Conservation (phyloP, 2,329 filamentous ascomycete genomes). For the Lachnellula arida region DNA sequence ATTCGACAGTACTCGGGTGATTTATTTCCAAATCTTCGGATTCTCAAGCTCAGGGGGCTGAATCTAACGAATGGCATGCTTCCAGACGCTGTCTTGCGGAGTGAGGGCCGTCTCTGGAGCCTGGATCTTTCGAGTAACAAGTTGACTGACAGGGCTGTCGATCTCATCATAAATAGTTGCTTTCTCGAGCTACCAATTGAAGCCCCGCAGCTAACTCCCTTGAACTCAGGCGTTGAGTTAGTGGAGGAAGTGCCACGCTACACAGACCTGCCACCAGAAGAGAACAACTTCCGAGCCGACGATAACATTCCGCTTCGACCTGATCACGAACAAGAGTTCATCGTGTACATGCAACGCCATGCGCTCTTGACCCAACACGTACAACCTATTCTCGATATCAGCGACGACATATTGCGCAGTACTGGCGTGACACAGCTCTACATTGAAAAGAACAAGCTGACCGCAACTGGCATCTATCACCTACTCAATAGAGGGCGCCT, state of each 20-base stretch:
- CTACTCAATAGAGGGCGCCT: conserved; percentile 41
- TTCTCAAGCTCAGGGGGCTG: conserved; percentile 47
- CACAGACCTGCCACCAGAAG: not conserved
- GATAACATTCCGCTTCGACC: conserved; percentile 2
- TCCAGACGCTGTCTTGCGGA: conserved; percentile 33
- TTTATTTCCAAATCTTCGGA: conserved; percentile 43
- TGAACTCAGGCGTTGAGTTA: not conserved
- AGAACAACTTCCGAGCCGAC: not conserved
- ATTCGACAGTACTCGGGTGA: not conserved
- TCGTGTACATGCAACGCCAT: conserved; percentile 32
- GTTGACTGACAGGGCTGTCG: conserved; percentile 43
- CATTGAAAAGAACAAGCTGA: conserved; percentile 47
- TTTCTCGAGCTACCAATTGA: conserved; percentile 23
- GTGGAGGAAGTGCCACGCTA: conserved; percentile 14
- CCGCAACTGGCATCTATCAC: conserved; percentile 38
- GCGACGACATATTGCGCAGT: conserved; percentile 38
- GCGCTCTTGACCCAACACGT: conserved; percentile 40
- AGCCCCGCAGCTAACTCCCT: not conserved
- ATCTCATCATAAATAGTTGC: conserved; percentile 31
- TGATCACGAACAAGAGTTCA: conserved; percentile 3
- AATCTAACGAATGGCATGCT: conserved; percentile 42
- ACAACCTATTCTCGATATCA: conserved; percentile 40
- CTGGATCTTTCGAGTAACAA: conserved; percentile 50
- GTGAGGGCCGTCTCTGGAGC: conserved; percentile 47
- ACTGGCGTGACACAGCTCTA: conserved; percentile 50